These are phyloP conservation scores for Xylaria grammica DNA, from an alignment of 495 filamentous ascomycete genomes.

Conservation along the genomic window DNA sequence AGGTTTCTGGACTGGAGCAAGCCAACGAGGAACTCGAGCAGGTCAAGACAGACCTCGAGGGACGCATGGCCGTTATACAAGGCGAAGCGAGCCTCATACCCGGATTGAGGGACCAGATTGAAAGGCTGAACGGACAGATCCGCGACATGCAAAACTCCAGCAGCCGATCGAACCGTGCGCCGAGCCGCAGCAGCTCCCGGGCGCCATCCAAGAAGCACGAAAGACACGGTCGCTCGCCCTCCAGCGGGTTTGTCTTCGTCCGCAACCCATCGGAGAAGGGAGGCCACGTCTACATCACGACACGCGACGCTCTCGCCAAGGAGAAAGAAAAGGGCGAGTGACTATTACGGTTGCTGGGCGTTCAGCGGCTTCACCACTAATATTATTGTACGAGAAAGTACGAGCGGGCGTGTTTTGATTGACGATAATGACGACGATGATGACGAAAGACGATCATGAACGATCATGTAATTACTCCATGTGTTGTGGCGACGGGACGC, in stretches of 20 bases:
- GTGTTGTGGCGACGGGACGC: slow-evolving; percentile 8
- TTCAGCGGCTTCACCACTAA: background rate
- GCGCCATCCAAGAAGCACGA: slow-evolving; percentile 32
- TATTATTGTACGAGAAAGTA: slow-evolving; percentile 11
- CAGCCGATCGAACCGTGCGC: slow-evolving; percentile 11
- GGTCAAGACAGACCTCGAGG: slow-evolving; percentile 19
- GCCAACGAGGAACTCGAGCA: slow-evolving; percentile 26
- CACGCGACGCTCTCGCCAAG: slow-evolving; percentile 31
- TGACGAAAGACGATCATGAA: slow-evolving; percentile 9
- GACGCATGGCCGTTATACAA: slow-evolving; percentile 2
- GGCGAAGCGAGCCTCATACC: slow-evolving; percentile 14
- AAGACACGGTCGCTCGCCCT: slow-evolving; percentile 31
- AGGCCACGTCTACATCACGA: slow-evolving; percentile 30
- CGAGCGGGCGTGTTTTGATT: background rate
- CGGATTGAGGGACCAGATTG: slow-evolving; percentile 18
- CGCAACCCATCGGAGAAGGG: slow-evolving; percentile 30
- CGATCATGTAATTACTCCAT: slow-evolving; percentile 8
- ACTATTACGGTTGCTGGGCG: slow-evolving; percentile 15
- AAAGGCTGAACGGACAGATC: slow-evolving; percentile 17
- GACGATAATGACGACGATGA: slow-evolving; percentile 3
- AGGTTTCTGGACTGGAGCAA: slow-evolving; percentile 31
- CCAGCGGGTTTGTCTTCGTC: slow-evolving; percentile 33
- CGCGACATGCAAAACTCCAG: slow-evolving; percentile 8
- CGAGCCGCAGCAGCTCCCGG: slow-evolving; percentile 35
- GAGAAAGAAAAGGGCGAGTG: slow-evolving; percentile 21